These are phyloP conservation scores for Lactarius tabidus DNA, from an alignment of 768 basidiomycete species.

Conservation along the genomic window DNA sequence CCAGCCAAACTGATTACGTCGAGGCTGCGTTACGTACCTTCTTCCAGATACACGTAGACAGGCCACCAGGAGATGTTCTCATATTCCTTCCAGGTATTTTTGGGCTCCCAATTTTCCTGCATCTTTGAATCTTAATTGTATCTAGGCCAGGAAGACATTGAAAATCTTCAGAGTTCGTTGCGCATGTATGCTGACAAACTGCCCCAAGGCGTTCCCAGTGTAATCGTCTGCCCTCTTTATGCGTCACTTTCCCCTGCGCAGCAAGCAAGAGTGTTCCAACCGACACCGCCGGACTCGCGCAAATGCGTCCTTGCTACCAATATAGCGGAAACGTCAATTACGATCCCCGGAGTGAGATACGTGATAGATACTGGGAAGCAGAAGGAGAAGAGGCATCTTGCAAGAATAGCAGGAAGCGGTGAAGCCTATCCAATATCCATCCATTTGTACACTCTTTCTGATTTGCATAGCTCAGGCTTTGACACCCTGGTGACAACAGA, in stretches of 20 bases:
- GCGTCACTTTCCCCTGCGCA: constrained; percentile 76
- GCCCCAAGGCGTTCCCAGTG: constrained; percentile 47
- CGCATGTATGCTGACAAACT: constrained; percentile 63
- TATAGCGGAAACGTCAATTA: constrained; percentile 97
- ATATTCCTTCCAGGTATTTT: constrained; percentile 82
- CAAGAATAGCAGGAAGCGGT: constrained; percentile 67
- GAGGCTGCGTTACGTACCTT: constrained; percentile 90
- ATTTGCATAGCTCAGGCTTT: constrained; percentile 53
- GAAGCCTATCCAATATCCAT: constrained; percentile 6
- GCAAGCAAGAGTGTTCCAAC: constrained; percentile 73
- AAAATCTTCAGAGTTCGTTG: constrained; percentile 75
- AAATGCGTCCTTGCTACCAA: constrained; percentile 97
- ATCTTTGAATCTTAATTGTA: constrained; percentile 2
- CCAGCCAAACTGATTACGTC: constrained; percentile 76
- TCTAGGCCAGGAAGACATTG: constrained; percentile 93
- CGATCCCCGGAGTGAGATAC: constrained; percentile 92
- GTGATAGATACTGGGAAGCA: constrained; percentile 96
- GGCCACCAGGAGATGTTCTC: constrained; percentile 81
- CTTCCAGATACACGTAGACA: constrained; percentile 86
- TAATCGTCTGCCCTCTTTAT: constrained; percentile 78
- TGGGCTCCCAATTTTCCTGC: not conserved
- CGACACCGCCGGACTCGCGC: constrained; percentile 61
- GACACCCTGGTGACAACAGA: constrained; percentile 80
- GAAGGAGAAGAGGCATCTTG: constrained; percentile 89
- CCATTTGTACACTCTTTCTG: not conserved